phyloP scores from a whole-genome alignment of 345 rosid species.

The Boechera stricta region DNA sequence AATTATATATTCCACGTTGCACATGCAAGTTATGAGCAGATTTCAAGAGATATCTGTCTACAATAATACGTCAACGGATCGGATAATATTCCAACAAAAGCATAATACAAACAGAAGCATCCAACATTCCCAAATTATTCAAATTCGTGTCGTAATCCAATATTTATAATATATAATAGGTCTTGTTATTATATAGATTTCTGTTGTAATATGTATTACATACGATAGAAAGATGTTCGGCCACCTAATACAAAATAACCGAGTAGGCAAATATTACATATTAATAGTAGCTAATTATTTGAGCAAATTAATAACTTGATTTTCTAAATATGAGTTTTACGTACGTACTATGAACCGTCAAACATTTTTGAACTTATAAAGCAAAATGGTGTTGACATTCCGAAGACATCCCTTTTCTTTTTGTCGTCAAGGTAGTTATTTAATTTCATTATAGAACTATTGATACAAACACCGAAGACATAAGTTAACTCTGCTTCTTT shows the following conservation, averaged over 20 bases:
- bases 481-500: constrained; percentile 24
- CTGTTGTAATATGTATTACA: constrained; percentile 18
- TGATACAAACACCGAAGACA: constrained; percentile 5
- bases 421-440: constrained; percentile 19
- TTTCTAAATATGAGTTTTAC: constrained; percentile 10
- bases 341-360: constrained; percentile 20
- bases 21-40: constrained; percentile 45
- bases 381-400: constrained; percentile 36
- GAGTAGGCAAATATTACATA: constrained; percentile 8
- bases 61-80: constrained; percentile 45
- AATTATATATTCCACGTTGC: constrained; percentile 40
- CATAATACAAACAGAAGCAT: constrained; percentile 49
- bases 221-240: constrained; percentile 32
- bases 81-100: constrained; percentile 47
- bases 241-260: constrained; percentile 40
- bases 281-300: not conserved
- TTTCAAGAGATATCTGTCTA: constrained; percentile 43
- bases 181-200: constrained; percentile 3
- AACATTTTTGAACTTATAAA: constrained; percentile 26
- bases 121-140: constrained; percentile 47
- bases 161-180: constrained; percentile 20
- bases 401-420: constrained; percentile 16
- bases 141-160: constrained; percentile 38
- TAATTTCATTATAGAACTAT: not conserved
- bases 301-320: not conserved